Base-by-base conservation (phyloP, 768 basidiomycete species). In the Hericium rajendrae region DNA sequence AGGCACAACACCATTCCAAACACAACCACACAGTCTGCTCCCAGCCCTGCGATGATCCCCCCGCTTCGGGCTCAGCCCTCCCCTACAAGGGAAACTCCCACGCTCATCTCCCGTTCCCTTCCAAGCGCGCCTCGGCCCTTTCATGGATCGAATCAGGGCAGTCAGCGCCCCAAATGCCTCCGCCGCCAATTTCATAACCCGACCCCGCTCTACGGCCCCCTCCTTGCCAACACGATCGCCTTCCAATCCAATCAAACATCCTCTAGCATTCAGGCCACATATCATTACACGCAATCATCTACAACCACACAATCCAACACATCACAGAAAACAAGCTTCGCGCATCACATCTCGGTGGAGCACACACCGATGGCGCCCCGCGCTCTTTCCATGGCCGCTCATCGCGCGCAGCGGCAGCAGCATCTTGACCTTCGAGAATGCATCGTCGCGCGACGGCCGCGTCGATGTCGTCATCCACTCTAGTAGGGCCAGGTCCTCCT, bases 1-100 rank as follows among this genome's bases (percentile, higher is more conserved):
- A 62, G 62, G 62, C 59, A 62, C 62, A 54, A 41, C 16, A n/a
- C 54, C 39, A 18, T 51, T 53, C 56, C 62, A 61, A 62, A 61
- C 60, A 62, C 43, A 26, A 26, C 51, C 59, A 54, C 59, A 61
- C 59, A 59, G 59, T 57, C 61, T 60, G 51, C 37, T 38, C 52
- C 52, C 61, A 57, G 43, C 20, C 43, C 32, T 32, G 32, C 32
- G 16, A 51, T 51, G 16, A 24, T 28, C 15, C 18, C 26, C 52
- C 38, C 52, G n/a, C 28, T 38, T 53, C 12, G 52, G n/a, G 28
- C 20, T n/a, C 38, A n/a, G 28, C 52, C 13, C 38, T 53, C 53
- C 53, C 53, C 22, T 43, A n/a, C 37, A 1, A 6, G 28, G 37
- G 9, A 18, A 3, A 16, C 3, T 53, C 52, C 52, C 52, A 53